Base-by-base conservation (phyloP, 2,329 filamentous ascomycete species). In the Lasiodiplodia citricola region DNA sequence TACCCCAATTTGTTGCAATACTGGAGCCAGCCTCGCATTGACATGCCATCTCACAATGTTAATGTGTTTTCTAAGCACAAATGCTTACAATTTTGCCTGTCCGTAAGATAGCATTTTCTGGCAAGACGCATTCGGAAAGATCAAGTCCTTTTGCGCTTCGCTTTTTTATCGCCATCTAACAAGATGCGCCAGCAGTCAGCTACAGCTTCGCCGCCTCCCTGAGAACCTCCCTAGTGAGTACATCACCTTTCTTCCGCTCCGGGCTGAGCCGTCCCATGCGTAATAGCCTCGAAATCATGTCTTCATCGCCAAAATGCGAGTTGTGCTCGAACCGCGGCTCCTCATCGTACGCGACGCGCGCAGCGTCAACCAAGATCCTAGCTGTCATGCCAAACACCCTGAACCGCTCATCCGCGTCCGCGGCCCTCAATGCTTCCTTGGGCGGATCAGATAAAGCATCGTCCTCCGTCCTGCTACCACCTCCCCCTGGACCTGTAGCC, bases 321-420 rank as follows among this genome's bases (percentile, higher is more conserved):
- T 89, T 87, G 74, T 88, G 88, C 82, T 96, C 93, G 78, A 97
- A 97, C 77, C 93, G 91, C 4, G 95, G 95, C 76, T 92, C 88
- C 80, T 91, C 87, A 2, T 82, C 91, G 78, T 96, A 98, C 23
- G 94, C 95, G 21, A 97, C 86, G 71, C 92, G 85, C 41, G 95
- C 94, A 4, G 92, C 91, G 80, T 98, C 95, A 5, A 97, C 92
- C 67, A 97, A 79, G 67, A 98, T 95, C 65, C 93, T 85, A 2
- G 93, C 95, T 66, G 95, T 98, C 93, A 98, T 95, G 18, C 95
- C 95, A 87, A 94, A 97, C 4, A 98, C 94, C 73, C 92, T 90
- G 80, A 96, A 97, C 47, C 91, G 84, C 18, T 50, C 47, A 21
- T 11, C 11, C 52, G 25, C 60, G 44, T n/a, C 58, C 41, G n/a